Evolutionary conservation across 345 rosid genomes (phyloP), one percentile per base, ranked within the genome.

Genomic region (Melastoma malabathricum): DNA sequence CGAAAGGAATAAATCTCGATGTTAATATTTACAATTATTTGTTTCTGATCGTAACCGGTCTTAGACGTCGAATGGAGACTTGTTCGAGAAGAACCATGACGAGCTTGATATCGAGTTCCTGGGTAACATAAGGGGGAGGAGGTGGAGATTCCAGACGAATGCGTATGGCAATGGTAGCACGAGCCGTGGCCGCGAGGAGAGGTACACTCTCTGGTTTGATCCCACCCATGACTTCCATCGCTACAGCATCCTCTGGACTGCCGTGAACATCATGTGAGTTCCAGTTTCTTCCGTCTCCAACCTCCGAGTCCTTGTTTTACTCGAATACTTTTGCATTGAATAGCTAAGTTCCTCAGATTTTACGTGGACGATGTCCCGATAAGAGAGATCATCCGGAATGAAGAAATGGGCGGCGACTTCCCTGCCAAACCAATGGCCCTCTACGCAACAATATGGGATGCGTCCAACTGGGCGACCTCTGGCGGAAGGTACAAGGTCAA

Each of bases 391-490:
- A 83, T 63, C 60, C 80, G 95, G 57, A 81, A 77, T 12, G 74
- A 47, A 16, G 55, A 84, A 0, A 84, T 84, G 97, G 88, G 95
- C 0, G 88, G 84, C 10, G 89, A 79, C 59, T 93, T 87, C 59
- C 97, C 99, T 0, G 73, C 95, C 1, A 93, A 93, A 76, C 95
- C 97, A 14, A 93, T 93, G 99, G 79, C 97, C 23, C 69, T 93
- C 56, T 93, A 93, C 60, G 86, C 99, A 43, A 93, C 97, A n/a
- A 88, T 93, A 57, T 93, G 99, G 99, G 99, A 93, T 31, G 99
- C 82, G 3, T 93, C 95, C 7, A 71, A 72, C 50, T 93, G 99
- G 99, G 99, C 99, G 7, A 93, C 99, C 18, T 73, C 83, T 51
- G 97, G 97, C 61, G 99, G 99, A 41, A 87, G 83, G 56, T 88